These are phyloP conservation scores for Chiua sp. DNA, from an alignment of 1,284 basidiomycete genomes.

Conservation along the genomic window DNA sequence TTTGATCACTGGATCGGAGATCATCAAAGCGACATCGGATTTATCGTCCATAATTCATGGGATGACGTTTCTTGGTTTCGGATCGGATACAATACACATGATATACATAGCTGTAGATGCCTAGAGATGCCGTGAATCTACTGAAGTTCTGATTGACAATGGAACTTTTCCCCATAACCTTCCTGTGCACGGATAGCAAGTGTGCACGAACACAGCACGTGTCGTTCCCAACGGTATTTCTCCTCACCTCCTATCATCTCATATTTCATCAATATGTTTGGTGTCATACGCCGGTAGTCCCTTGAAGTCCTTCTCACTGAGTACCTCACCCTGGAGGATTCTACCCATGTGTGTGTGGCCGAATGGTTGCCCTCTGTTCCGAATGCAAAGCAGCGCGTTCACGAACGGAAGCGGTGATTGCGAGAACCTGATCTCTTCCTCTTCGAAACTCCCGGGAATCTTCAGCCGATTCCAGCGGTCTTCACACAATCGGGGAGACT, in stretches of 20 bases:
- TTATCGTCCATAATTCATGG: background rate
- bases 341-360: too few relatives aligned
- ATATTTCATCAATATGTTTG: too few relatives aligned
- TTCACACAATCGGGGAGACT: too few relatives aligned
- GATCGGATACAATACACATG: constrained; percentile 4
- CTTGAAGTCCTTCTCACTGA: too few relatives aligned
- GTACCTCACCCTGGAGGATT: too few relatives aligned
- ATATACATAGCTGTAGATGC: background rate
- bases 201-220: constrained; percentile 24
- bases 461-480: too few relatives aligned
- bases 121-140: background rate
- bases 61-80: constrained; percentile 5
- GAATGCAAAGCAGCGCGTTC: too few relatives aligned
- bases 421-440: too few relatives aligned
- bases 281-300: too few relatives aligned
- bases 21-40: background rate
- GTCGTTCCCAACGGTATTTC: background rate
- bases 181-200: constrained; percentile 3
- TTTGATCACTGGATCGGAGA: background rate
- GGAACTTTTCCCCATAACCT: background rate
- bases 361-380: too few relatives aligned
- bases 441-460: too few relatives aligned
- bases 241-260: constrained; percentile 1
- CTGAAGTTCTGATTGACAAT: background rate
- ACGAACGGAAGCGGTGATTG: too few relatives aligned